Conservation (phyloP, 352 stramenopile species). For the Phytopythium montanum region DNA sequence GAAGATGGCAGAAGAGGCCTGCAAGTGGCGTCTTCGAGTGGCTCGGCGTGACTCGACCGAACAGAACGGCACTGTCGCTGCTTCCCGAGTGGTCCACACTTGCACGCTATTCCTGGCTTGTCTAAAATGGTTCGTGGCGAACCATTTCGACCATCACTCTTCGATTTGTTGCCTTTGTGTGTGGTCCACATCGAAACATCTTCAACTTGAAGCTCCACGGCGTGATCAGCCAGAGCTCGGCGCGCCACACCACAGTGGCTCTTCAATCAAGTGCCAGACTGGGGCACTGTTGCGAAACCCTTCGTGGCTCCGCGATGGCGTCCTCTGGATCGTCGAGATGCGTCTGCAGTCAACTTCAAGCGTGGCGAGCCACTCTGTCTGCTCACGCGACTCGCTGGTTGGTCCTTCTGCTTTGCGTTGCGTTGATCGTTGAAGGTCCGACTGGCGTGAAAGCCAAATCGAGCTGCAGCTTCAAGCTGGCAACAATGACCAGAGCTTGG, state of each 20-base stretch:
- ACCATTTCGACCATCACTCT: background rate
- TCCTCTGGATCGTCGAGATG: background rate
- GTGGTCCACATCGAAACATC: background rate
- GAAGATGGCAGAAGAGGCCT: background rate
- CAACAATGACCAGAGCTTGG: background rate
- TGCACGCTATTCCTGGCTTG: too few species aligned
- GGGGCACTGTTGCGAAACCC: too few species aligned
- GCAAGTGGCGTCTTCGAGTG: too few species aligned
- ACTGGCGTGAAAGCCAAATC: background rate
- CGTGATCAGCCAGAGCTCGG: background rate
- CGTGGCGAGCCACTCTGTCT: background rate
- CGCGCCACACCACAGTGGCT: background rate
- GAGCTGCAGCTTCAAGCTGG: background rate
- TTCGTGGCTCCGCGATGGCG: too few species aligned
- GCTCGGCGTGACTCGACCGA: too few species aligned
- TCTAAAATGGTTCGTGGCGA: too few species aligned
- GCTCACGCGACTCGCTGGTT: background rate
- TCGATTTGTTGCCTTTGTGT: background rate
- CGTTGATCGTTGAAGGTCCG: background rate
- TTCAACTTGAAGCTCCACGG: background rate
- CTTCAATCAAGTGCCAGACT: background rate
- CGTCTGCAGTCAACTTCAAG: background rate
- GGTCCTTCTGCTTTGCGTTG: background rate
- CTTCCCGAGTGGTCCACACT: too few species aligned
- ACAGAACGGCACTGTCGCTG: too few species aligned